Base-by-base conservation (phyloP, 176 grass and related monocot genomes). In the Chloris gayana region DNA sequence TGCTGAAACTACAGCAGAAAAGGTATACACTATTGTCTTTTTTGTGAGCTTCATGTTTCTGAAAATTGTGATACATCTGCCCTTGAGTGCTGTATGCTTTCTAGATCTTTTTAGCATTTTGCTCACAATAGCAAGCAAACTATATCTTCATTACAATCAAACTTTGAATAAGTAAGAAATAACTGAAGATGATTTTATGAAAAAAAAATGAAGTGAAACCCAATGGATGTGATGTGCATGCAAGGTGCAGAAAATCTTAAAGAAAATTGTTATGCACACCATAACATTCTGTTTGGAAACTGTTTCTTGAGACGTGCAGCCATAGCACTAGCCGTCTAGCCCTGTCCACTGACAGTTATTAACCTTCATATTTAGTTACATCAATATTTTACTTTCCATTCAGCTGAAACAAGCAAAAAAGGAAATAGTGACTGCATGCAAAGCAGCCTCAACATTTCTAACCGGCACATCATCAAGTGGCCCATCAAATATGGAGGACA, bases 401-500 rank as follows among this genome's bases (percentile, higher is more conserved):
- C 86, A 89, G 90, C 60, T 92, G 21, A 86, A 76, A 54, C 90
- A 92, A 81, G 90, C 83, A 4, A 92, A 89, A 86, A 86, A 54
- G 32, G 86, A 89, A 67, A 89, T 89, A n/a, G 10, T 86, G 62
- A 86, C 73, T 64, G 90, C 70, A 67, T 85, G 86, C 74, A 92
- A 86, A 86, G 32, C 61, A 21, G 83, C 90, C 29, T 81, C 80
- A 54, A 84, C 79, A 73, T 89, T 83, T 72, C 41, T 92, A 38
- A 54, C 80, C 4, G 80, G 86, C 44, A 32, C 78, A 31, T 51
- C 82, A 1, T 85, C 86, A 29, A 83, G 75, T 41, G 34, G 58
- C 78, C 71, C 74, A 51, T 72, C 82, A 66, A 83, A 78, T 12
- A 26, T 18, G 8, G 79, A 89, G 18, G 65, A 79, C 45, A 74